These are phyloP conservation scores for Luffa aegyptiaca DNA, from an alignment of 306 rosid genomes.

Conservation along the genomic window DNA sequence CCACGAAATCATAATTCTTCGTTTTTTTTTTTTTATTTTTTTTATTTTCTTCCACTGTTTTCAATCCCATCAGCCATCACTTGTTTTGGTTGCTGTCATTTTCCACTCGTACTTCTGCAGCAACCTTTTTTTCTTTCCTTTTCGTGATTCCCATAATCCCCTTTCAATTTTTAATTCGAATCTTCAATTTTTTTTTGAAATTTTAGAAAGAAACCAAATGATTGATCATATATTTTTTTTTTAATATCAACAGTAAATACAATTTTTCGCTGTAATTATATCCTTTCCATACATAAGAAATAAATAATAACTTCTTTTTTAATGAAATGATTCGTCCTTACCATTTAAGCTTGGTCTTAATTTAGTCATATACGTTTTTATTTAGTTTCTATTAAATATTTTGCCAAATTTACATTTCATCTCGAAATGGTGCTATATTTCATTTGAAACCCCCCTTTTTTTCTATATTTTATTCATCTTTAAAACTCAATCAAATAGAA, in stretches of 20 bases:
- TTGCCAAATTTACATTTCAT: no score
- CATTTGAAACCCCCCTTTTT: no score
- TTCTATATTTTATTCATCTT: no score
- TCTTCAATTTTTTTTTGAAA: neutral
- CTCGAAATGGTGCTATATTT: no score
- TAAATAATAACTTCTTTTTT: no score
- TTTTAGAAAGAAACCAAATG: neutral
- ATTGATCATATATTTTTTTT: neutral
- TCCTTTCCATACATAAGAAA: no score
- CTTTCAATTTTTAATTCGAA: neutral
- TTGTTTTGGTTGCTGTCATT: neutral
- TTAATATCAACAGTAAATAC: neutral
- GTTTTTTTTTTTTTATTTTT: neutral
- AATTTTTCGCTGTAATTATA: no score
- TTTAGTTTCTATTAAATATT: no score
- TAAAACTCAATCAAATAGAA: no score
- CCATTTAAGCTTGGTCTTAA: no score
- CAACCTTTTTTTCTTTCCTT: neutral
- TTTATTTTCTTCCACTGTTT: neutral
- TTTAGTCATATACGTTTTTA: no score
- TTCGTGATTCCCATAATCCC: neutral
- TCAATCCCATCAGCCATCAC: neutral
- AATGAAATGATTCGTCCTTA: no score
- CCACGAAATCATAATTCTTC: neutral
- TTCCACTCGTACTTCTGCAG: neutral